Evolutionary conservation across 2,329 filamentous ascomycete species (phyloP), one percentile per base, ranked within the genome.

Genomic region (Gnomoniopsis smithogilvyi): DNA sequence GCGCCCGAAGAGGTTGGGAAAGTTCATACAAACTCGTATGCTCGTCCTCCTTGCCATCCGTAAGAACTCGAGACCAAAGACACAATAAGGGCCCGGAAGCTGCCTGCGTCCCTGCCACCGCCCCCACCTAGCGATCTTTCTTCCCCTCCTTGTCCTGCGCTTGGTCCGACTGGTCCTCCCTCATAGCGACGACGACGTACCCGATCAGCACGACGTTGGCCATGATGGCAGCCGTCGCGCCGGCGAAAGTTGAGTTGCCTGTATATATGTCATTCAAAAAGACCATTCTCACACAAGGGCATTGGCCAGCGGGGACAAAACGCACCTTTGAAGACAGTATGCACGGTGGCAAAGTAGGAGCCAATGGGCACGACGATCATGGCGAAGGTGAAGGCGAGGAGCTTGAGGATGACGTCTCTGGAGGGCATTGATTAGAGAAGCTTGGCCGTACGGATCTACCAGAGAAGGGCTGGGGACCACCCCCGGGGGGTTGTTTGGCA

Each of bases 151-250:
- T 76, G 14, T 67, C 66, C 45, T 77, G 78, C 38, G 69, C 62
- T 64, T 75, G 74, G 19, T 82, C 80, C 2, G 76, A 75, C 65
- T 83, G 77, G 69, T 98, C 95, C 72, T 99, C 95, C 62, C 83
- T 87, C 83, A 96, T 93, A 3, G 95, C 95, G 21, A 96, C 91
- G 58, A 97, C 77, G 47, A 98, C 85, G 73, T 98, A 99, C n/a
- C 83, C 86, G 59, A 98, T 83, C 53, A 99, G 78, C 3, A 99
- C 92, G 1, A 96, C 83, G 67, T 99, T 99, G 14, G 95, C 95
- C 72, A 96, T 86, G 53, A 98, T 76, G 21, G 95, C 95, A 1
- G 95, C 95, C 36, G 90, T 78, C 0, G 86, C 92, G 15, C 93
- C 95, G 3, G 93, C 92, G 67, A 87, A 94, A 1, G 93, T 96